Base-by-base conservation (phyloP, 768 basidiomycete species). In the Exidia glandulosa region DNA sequence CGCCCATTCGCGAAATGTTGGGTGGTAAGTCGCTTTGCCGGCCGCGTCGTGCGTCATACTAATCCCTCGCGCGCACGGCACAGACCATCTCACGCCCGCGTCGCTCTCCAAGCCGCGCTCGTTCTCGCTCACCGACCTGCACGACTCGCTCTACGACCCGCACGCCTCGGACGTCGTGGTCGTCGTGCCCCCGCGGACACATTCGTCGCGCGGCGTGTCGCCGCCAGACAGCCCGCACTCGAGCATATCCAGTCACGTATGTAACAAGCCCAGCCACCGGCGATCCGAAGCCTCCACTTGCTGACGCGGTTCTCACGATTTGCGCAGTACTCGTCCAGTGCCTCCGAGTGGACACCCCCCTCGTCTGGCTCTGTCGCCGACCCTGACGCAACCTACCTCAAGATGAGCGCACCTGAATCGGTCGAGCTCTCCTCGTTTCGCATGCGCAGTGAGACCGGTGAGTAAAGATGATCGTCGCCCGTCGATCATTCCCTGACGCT, bases 1-100 rank as follows among this genome's bases (percentile, higher is more conserved):
- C 61, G 19, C 32, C 50, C 37, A 62, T 62, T 32, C 61, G 45
- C 32, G 58, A 59, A 32, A 34, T 62, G 50, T 57, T 62, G 31
- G 61, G 58, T 19, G 61, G 61, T 62, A 25, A 9, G 57, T 36
- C 33, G 30, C 23, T n/a, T n/a, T n/a, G n/a, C n/a, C n/a, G n/a
- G n/a, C n/a, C n/a, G n/a, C 31, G 7, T 47, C 31, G 57, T 37
- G 14, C 34, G 48, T n/a, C 58, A 27, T 37, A n/a, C 47, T 47
- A 45, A 57, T 23, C 60, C 41, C 57, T 57, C 45, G 54, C 32
- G 5, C 45, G 16, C 47, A 16, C 9, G 37, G 45, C 3, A 50
- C 54, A 32, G 54, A 59, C 41, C 23, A 31, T 19, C 29, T n/a
- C 31, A 19, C 30, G 4, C 2, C 1, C 32, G 27, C 36, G 10